Evolutionary conservation across 306 rosid species (phyloP), one percentile per base, ranked within the genome.

Genomic region (Sophora flavescens): DNA sequence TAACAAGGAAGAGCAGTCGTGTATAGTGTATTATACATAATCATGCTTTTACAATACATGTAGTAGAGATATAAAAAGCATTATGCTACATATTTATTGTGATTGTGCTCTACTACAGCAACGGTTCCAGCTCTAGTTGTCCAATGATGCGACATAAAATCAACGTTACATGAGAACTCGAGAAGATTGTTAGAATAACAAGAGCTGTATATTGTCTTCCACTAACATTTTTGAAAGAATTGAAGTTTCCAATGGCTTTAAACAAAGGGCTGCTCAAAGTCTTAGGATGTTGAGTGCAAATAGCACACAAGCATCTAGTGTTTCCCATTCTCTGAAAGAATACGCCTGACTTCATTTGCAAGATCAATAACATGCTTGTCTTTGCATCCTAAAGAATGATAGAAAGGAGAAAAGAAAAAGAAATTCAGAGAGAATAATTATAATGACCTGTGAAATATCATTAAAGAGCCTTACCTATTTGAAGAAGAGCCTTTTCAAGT

Each of bases 291-390:
- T 47, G 58, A 8, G 35, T 58, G 56, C 77, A 53, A 6, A 64
- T 16, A 41, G 54, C 45, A 38, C 81, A 51, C 75, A 77, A 70
- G 54, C 77, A 54, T 83, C 81, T 81, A 60, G 16, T 61, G 81
- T 77, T 71, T 68, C n/a, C n/a, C n/a, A n/a, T n/a, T n/a, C 75
- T 83, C 90, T n/a, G 87, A 81, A 72, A 94, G 80, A 64, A 94
- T 86, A 59, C 85, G 87, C 83, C 96, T 83, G 45, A 94, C 98
- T 87, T 94, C 87, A 39, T 80, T 84, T 52, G 98, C 95, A 67
- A 94, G 78, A 83, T 88, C 97, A 74, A 66, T 78, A 16, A 94
- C 91, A 83, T 94, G 98, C 36, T 73, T 54, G 89, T 92, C 97
- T 69, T 81, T 50, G 81, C 88, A 86, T 16, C 89, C 98, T 93